Percentiles rank a stretch among this genome's conserved stretches.
These are phyloP conservation scores for Penicillium robsamsonii DNA, from an alignment of 495 filamentous ascomycete genomes.

Conservation along the genomic window DNA sequence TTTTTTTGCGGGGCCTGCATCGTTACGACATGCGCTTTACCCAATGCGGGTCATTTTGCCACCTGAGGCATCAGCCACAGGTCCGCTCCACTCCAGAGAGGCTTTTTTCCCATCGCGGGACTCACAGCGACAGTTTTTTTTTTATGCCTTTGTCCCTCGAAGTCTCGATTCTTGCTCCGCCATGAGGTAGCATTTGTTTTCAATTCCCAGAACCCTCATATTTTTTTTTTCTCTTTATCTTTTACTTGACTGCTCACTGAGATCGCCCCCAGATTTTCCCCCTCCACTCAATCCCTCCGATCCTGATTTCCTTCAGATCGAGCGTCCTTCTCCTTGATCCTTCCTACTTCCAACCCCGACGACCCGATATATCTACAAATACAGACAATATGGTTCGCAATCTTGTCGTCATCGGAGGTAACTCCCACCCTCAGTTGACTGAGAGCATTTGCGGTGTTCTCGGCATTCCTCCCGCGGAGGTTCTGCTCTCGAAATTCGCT, in stretches of 20 bases:
- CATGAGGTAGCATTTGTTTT: slow-evolving; percentile 40
- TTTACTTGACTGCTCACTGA: slow-evolving; percentile 20
- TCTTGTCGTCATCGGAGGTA: slow-evolving; percentile 89
- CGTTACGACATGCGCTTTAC: slow-evolving; percentile 29
- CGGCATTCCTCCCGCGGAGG: slow-evolving; percentile 77
- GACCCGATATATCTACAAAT: slow-evolving; percentile 9
- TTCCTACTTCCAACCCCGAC: slow-evolving; percentile 6
- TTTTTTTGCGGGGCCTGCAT: slow-evolving; percentile 18
- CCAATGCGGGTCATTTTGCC: slow-evolving; percentile 26
- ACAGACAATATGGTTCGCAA: slow-evolving; percentile 78
- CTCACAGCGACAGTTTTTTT: slow-evolving; percentile 33
- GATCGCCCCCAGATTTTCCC: slow-evolving; percentile 39
- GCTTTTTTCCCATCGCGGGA: slow-evolving; percentile 40
- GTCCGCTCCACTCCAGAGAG: slow-evolving; percentile 34
- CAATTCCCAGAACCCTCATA: slow-evolving; percentile 14
- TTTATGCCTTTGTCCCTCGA: slow-evolving; percentile 23
- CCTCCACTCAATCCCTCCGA: slow-evolving; percentile 32
- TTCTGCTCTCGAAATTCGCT: slow-evolving; percentile 84
- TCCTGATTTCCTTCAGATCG: slow-evolving; percentile 30
- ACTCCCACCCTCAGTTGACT: slow-evolving; percentile 85
- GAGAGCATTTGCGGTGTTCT: slow-evolving; percentile 82
- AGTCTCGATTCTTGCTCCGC: slow-evolving; percentile 24
- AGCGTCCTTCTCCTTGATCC: slow-evolving; percentile 17
- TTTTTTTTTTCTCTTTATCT: slow-evolving; percentile 19
- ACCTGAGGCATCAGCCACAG: slow-evolving; percentile 19